Evolutionary conservation across 768 basidiomycete species (phyloP).

Genomic region (Lepiota venenata): DNA sequence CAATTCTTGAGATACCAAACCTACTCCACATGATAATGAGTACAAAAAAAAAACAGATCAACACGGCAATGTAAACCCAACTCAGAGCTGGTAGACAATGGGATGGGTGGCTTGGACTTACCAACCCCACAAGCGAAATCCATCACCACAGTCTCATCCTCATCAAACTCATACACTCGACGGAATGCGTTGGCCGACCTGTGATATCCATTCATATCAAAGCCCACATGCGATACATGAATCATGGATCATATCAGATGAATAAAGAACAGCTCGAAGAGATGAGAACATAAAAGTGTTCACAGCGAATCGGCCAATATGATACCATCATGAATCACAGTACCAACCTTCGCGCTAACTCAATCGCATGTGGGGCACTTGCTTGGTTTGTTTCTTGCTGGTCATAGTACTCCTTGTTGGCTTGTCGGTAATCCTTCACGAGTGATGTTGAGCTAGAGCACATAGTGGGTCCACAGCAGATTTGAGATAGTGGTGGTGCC

Average conservation of each 20-base stretch:
- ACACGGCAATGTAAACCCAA: background rate
- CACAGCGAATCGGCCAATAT: too few relatives aligned
- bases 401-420: conserved; percentile 38
- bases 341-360: conserved; percentile 23
- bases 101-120: conserved; percentile 16
- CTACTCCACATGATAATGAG: conserved; percentile 39
- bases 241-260: background rate
- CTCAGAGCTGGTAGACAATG: background rate
- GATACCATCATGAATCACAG: background rate
- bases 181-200: conserved; percentile 36
- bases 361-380: conserved; percentile 18
- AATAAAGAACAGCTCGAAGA: background rate
- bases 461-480: too few relatives aligned
- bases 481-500: too few relatives aligned
- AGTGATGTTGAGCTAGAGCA: background rate
- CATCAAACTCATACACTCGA: conserved; percentile 45
- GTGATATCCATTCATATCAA: background rate
- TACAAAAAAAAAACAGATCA: background rate
- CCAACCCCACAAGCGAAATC: conserved; percentile 79
- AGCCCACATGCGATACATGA: background rate
- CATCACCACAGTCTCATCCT: conserved; percentile 54
- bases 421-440: conserved; percentile 23
- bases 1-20: conserved; percentile 59
- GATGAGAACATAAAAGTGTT: too few relatives aligned
- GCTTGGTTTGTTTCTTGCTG: conserved; percentile 15